Evolutionary conservation across 164 flowering plant genomes (phyloP).

Genomic region (Stephania cephalantha): DNA sequence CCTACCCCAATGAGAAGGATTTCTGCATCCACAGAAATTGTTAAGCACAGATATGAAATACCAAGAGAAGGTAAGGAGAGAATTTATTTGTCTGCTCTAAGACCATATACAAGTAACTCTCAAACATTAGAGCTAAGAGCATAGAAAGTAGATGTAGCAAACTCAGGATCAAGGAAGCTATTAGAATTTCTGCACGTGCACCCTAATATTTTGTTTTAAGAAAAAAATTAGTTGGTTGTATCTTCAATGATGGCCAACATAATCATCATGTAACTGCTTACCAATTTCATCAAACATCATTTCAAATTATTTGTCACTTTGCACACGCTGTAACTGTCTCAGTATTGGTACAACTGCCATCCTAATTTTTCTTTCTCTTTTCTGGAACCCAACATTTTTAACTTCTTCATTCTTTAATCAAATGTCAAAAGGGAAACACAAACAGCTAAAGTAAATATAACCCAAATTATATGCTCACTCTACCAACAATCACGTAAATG

Average conservation of each 20-base stretch:
- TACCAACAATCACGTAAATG: too few relatives aligned
- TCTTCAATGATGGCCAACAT: background rate
- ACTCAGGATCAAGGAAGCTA: background rate
- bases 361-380: too few relatives aligned
- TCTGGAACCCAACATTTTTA: too few relatives aligned
- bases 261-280: background rate
- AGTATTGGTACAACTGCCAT: too few relatives aligned
- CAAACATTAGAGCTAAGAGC: background rate
- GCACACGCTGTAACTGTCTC: too few relatives aligned
- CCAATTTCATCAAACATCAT: background rate
- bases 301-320: too few relatives aligned
- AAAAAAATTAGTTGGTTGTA: background rate
- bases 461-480: too few relatives aligned
- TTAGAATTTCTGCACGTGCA: background rate
- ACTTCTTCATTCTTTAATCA: too few relatives aligned
- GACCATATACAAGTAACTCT: background rate
- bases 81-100: background rate
- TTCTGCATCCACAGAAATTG: constrained; percentile 43
- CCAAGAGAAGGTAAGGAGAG: background rate
- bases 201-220: too few relatives aligned
- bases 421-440: too few relatives aligned
- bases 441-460: too few relatives aligned
- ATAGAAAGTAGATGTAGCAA: background rate
- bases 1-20: constrained; percentile 95
- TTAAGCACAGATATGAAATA: constrained; percentile 4